phyloP scores from a whole-genome alignment of 129 eudicot genomes.

The Pittosporum tobira region DNA sequence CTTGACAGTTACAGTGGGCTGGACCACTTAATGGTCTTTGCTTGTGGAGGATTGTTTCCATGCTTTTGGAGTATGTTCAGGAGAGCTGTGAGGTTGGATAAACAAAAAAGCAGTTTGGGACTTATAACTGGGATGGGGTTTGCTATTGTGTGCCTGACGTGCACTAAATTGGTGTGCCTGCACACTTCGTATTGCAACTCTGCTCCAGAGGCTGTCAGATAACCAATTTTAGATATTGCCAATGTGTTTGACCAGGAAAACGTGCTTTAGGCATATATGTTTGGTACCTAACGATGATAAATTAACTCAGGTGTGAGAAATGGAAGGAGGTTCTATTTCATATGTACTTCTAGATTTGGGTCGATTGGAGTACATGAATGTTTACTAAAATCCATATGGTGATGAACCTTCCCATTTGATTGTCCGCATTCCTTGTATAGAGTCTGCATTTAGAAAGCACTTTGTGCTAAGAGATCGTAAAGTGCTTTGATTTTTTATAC shows the following conservation, averaged over 20 bases:
- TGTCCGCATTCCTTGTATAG: too few species aligned
- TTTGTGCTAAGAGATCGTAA: too few species aligned
- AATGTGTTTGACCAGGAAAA: not conserved
- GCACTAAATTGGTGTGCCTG: slow-evolving; percentile 77
- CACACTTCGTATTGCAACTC: slow-evolving; percentile 87
- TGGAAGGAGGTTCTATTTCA: too few species aligned
- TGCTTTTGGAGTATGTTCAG: slow-evolving; percentile 57
- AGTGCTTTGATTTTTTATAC: too few species aligned
- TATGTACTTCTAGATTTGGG: too few species aligned
- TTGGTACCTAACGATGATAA: too few species aligned
- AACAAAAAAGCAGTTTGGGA: slow-evolving; percentile 48
- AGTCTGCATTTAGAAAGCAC: too few species aligned
- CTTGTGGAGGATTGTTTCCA: slow-evolving; percentile 77
- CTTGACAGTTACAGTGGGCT: slow-evolving; percentile 69
- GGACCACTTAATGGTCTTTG: slow-evolving; percentile 83
- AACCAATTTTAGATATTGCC: slow-evolving; percentile 13
- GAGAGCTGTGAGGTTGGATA: slow-evolving; percentile 58
- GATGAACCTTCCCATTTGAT: too few species aligned
- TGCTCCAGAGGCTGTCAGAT: slow-evolving; percentile 95
- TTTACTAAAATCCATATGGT: too few species aligned
- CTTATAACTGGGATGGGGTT: slow-evolving; percentile 42
- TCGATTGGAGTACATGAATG: too few species aligned
- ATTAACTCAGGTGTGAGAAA: too few species aligned
- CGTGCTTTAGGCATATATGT: too few species aligned
- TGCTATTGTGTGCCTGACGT: slow-evolving; percentile 54